A percentile compares a stretch with the other conserved stretches of the same genome.
These are phyloP conservation scores for Pulveroboletus sp. DNA, from an alignment of 768 basidiomycete species.

Conservation along the genomic window DNA sequence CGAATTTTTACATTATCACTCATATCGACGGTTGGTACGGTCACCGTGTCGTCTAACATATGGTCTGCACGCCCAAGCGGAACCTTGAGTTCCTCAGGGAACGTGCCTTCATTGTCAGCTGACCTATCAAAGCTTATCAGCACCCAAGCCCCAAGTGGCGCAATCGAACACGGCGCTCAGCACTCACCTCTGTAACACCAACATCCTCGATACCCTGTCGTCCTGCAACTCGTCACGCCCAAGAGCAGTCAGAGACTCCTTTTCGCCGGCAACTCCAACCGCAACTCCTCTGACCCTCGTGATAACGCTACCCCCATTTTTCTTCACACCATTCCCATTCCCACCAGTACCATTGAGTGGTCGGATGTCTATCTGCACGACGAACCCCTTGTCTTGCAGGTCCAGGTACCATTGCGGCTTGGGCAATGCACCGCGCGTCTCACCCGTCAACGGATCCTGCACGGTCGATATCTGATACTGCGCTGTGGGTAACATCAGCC, in stretches of 20 bases:
- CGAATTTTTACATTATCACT: slow-evolving; percentile 13
- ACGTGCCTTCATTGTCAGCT: slow-evolving; percentile 51
- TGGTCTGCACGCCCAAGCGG: slow-evolving; percentile 62
- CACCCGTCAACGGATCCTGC: slow-evolving; percentile 77
- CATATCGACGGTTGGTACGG: slow-evolving; percentile 7
- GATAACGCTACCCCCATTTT: slow-evolving; percentile 5
- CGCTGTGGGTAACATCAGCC: slow-evolving; percentile 79
- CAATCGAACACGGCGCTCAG: neutral
- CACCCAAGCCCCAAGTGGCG: slow-evolving; percentile 3
- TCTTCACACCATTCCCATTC: slow-evolving; percentile 7
- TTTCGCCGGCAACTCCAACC: slow-evolving; percentile 60
- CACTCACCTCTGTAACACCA: slow-evolving; percentile 62
- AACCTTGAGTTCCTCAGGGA: slow-evolving; percentile 58
- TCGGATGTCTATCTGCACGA: slow-evolving; percentile 56
- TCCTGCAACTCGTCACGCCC: slow-evolving; percentile 79
- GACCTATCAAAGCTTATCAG: slow-evolving; percentile 36
- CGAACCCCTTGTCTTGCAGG: slow-evolving; percentile 56
- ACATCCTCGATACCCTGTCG: slow-evolving; percentile 63
- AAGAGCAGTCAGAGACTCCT: slow-evolving; percentile 68
- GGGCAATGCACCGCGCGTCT: slow-evolving; percentile 53
- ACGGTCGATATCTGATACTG: slow-evolving; percentile 76
- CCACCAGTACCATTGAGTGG: slow-evolving; percentile 39
- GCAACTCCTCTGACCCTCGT: slow-evolving; percentile 37
- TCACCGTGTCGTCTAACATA: slow-evolving; percentile 45
- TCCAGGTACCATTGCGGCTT: slow-evolving; percentile 74